phyloP scores from a whole-genome alignment of 306 rosid species.

The Castanea mollissima region DNA sequence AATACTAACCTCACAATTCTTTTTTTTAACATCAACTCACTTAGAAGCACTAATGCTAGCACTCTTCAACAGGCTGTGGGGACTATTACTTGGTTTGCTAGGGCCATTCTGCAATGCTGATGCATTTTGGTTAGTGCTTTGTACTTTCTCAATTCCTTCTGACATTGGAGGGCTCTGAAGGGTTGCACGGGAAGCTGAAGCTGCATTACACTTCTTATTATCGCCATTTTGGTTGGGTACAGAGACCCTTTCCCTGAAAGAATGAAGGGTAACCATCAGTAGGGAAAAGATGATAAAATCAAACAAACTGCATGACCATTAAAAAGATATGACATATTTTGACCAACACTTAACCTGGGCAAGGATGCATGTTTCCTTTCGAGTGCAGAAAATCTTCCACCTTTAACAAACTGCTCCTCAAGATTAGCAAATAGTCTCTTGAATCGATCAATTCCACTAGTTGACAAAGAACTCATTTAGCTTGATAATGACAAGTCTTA shows the following conservation, averaged over 20 bases:
- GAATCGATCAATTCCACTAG: slow-evolving; percentile 66
- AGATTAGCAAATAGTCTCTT: slow-evolving; percentile 57
- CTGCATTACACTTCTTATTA: slow-evolving; percentile 16
- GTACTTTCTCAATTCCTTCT: slow-evolving; percentile 14
- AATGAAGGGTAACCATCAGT: slow-evolving; percentile 4
- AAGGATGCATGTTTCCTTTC: slow-evolving; percentile 61
- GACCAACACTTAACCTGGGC: slow-evolving; percentile 46
- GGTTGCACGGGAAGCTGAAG: slow-evolving; percentile 41
- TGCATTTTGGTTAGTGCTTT: slow-evolving; percentile 18
- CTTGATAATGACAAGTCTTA: not conserved
- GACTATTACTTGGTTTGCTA: slow-evolving; percentile 28
- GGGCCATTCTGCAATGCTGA: slow-evolving; percentile 28
- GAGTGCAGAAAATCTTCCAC: slow-evolving; percentile 40
- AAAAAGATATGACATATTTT: not conserved
- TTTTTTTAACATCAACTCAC: slow-evolving; percentile 29
- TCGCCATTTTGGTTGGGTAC: slow-evolving; percentile 21
- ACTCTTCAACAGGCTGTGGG: slow-evolving; percentile 37
- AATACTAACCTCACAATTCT: slow-evolving; percentile 24
- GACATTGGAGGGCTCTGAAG: slow-evolving; percentile 43
- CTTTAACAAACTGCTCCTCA: slow-evolving; percentile 44
- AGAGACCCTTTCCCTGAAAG: slow-evolving; percentile 50
- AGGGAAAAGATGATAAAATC: not conserved
- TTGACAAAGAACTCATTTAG: not conserved
- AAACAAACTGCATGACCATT: not conserved
- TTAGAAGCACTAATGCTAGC: slow-evolving; percentile 42